Base-by-base conservation (phyloP, 2,329 filamentous ascomycete genomes). In the Epichloe scottii region DNA sequence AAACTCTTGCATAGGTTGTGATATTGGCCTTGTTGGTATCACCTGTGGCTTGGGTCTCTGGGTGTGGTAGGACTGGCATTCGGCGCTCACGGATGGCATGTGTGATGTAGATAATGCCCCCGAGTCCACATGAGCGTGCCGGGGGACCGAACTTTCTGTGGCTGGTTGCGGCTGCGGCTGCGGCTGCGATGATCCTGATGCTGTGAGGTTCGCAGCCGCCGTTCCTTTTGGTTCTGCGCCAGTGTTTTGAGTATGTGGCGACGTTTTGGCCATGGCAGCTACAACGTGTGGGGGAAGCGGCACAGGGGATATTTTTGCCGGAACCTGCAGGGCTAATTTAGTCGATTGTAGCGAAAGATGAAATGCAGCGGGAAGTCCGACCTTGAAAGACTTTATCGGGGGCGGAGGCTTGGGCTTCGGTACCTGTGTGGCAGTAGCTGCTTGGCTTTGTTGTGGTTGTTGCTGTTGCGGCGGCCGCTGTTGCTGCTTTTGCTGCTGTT, bases 231-330 rank as follows among this genome's bases (percentile, higher is more conserved):
- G 3, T 1, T 19, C 35, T 42, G 33, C 7, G 15, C 34, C n/a
- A 21, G 2, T 17, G 33, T 30, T 35, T 11, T 43, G 10, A n/a
- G 33, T 7, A 39, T 23, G 15, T 47, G 46, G 54, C 12, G 51
- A 26, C 15, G 52, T 39, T 35, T 49, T 37, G 12, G 51, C 51
- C 52, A 71, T 69, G 8, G 68, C 67, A n/a, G 69, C 68, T 46
- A 71, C 56, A 48, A 70, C 71, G 50, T 71, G 69, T 5, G 70
- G 66, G 1, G 71, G 71, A 10, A 73, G 56, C 11, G 71, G 71
- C 5, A 73, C 70, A 3, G 70, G 71, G 1, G 71, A 71, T 51
- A 72, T 61, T 56, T 71, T 72, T 14, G 63, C 56, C 21, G 68
- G 68, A 54, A 63, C 57, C 63, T 64, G 56, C 42, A 57, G 57